Evolutionary conservation across 106 monocot genomes (phyloP), one percentile per base, ranked within the genome.

Genomic region (Allium sativum): DNA sequence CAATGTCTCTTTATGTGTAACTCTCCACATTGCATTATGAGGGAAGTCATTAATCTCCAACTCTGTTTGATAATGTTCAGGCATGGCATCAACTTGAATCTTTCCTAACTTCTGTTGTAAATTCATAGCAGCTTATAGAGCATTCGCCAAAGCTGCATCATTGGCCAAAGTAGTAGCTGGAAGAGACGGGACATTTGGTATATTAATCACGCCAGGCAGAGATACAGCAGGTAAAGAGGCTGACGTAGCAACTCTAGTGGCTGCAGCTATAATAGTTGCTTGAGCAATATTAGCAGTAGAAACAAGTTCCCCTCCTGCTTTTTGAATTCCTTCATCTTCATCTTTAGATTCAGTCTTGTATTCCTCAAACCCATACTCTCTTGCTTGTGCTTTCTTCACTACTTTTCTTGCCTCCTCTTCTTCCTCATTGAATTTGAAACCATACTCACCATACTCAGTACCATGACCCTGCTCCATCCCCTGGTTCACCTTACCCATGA

Each of bases 1-100:
- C n/a, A n/a, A n/a, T n/a, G 93, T 93, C 70, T 93, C 93, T 52
- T 93, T 93, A 56, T 93, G 93, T 9, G 93, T 93, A 10, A 93
- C 79, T 72, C 78, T 88, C 93, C 93, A 93, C 13, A 87, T 78
- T 8, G 93, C 93, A 79, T 88, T 88, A 52, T 93, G 93, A 15
- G 93, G 88, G 21, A 93, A 88, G 40, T 88, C 93, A 65, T 93
- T 88, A 53, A n/a, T n/a, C n/a, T n/a, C n/a, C n/a, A n/a, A n/a
- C n/a, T n/a, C n/a, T n/a, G n/a, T n/a, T n/a, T n/a, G n/a, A n/a
- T n/a, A n/a, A n/a, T n/a, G n/a, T n/a, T n/a, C n/a, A n/a, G n/a
- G n/a, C n/a, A n/a, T n/a, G 13, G 88, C 84, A 72, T 93, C 88
- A 15, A 88, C 88, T 60, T 93, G 93, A 68, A 93, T 82, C 74